phyloP scores from a whole-genome alignment of 352 stramenopile genomes.

The Saprolegnia parasitica region DNA sequence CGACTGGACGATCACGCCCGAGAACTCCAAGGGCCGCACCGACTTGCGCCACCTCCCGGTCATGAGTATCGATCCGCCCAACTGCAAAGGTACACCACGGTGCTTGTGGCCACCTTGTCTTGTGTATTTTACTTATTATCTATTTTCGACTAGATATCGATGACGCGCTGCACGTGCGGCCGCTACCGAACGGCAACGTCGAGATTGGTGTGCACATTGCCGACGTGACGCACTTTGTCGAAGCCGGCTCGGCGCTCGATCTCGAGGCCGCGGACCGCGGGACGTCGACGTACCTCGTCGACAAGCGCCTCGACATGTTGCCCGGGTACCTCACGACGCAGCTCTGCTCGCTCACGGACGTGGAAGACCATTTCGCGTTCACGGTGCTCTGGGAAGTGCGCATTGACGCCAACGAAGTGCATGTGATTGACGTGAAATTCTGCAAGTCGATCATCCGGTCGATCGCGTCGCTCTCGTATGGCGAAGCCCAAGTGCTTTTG shows the following conservation, averaged over 20 bases:
- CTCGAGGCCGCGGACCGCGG: slow-evolving; percentile 84
- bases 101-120: no score
- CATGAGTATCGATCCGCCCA: slow-evolving; percentile 86
- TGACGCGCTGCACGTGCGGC: slow-evolving; percentile 85
- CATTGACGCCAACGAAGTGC: slow-evolving; percentile 59
- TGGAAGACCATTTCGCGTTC: slow-evolving; percentile 79
- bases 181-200: slow-evolving; percentile 71
- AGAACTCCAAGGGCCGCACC: slow-evolving; percentile 85
- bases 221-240: slow-evolving; percentile 98
- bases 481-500: slow-evolving; percentile 95
- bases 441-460: slow-evolving; percentile 98
- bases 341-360: slow-evolving; percentile 91
- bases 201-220: slow-evolving; percentile 98
- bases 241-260: slow-evolving; percentile 94
- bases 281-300: slow-evolving; percentile 98
- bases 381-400: slow-evolving; percentile 75
- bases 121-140: background rate
- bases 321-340: slow-evolving; percentile 95
- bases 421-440: slow-evolving; percentile 95
- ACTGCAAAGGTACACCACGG: slow-evolving; percentile 71
- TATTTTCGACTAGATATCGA: slow-evolving; percentile 90
- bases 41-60: slow-evolving; percentile 93
- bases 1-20: slow-evolving; percentile 93
- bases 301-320: slow-evolving; percentile 97
- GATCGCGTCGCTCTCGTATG: slow-evolving; percentile 94